Evolutionary conservation across 2,329 filamentous ascomycete species (phyloP).

Genomic region (Aspergillus texensis): DNA sequence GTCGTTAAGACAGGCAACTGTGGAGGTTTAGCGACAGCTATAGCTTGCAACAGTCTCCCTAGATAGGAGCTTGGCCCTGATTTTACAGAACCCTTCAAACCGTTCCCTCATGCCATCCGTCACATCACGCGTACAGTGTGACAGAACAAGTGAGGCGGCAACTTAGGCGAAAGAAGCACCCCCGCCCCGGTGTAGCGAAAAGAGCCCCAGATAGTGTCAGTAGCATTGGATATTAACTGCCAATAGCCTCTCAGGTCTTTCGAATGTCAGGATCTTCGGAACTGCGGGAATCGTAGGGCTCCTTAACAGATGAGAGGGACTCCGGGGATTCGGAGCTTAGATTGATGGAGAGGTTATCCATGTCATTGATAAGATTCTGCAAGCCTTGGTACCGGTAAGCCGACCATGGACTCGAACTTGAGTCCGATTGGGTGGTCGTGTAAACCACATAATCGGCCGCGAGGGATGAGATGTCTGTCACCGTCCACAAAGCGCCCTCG

Average conservation of each 20-base stretch:
- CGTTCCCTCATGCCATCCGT: neutral
- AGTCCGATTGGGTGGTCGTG: neutral
- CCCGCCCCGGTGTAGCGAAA: neutral
- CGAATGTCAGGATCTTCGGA: neutral
- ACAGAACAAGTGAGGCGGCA: neutral
- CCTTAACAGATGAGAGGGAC: neutral
- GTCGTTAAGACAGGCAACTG: neutral
- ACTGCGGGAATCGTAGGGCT: neutral
- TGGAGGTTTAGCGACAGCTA: neutral
- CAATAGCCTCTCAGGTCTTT: neutral
- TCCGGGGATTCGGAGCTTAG: neutral
- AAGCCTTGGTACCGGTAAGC: conserved; percentile 10
- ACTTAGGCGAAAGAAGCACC: neutral
- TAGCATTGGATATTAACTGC: neutral
- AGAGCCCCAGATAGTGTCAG: neutral
- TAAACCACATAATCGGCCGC: conserved; percentile 27
- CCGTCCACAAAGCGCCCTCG: conserved; percentile 20
- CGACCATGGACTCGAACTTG: neutral
- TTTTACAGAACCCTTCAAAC: neutral
- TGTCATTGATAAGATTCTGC: conserved; percentile 12
- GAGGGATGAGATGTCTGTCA: conserved; percentile 21
- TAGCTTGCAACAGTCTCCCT: neutral
- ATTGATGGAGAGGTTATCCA: conserved; percentile 13
- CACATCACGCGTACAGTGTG: neutral
- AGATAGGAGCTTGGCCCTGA: neutral